Evolutionary conservation across 768 basidiomycete species (phyloP).

Genomic region (Pluteus cervinus): DNA sequence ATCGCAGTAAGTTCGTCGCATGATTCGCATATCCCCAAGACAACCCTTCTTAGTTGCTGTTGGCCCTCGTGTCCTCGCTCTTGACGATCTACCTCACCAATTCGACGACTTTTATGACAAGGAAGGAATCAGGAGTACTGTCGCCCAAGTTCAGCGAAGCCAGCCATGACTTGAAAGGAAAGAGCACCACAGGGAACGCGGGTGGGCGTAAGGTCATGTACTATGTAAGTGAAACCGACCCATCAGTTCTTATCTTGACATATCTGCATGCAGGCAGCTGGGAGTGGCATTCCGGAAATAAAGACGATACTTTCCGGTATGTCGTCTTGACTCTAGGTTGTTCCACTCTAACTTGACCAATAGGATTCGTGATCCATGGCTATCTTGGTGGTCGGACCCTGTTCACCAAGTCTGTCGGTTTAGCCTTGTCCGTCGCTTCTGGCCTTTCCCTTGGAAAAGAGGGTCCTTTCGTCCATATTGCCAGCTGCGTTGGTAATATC

Average conservation of each 20-base stretch:
- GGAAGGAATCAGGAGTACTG: slow-evolving; percentile 81
- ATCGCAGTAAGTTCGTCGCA: slow-evolving; percentile 61
- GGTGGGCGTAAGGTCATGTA: slow-evolving; percentile 68
- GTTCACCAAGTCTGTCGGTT: slow-evolving; percentile 84
- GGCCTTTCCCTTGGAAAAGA: slow-evolving; percentile 80
- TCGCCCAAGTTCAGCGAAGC: slow-evolving; percentile 40
- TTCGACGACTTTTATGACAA: slow-evolving; percentile 81
- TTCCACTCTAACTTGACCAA: slow-evolving; percentile 10
- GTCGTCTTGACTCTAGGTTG: slow-evolving; percentile 4
- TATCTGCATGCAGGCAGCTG: slow-evolving; percentile 60
- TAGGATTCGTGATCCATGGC: slow-evolving; percentile 95
- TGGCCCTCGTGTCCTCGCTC: slow-evolving; percentile 69
- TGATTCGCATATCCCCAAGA: slow-evolving; percentile 1
- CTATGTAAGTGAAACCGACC: slow-evolving; percentile 51
- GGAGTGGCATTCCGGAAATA: slow-evolving; percentile 95
- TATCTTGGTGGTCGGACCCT: slow-evolving; percentile 89
- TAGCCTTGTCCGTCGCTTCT: slow-evolving; percentile 88
- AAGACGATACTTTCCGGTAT: slow-evolving; percentile 87
- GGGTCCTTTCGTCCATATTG: slow-evolving; percentile 83
- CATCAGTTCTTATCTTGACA: not conserved
- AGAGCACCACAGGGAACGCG: slow-evolving; percentile 14
- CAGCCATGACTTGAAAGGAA: slow-evolving; percentile 16
- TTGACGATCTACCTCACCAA: slow-evolving; percentile 85
- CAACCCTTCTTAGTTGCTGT: slow-evolving; percentile 43
- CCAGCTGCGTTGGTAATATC: slow-evolving; percentile 90